These are phyloP conservation scores for Inga laurina DNA, from an alignment of 306 rosid species.

Conservation along the genomic window DNA sequence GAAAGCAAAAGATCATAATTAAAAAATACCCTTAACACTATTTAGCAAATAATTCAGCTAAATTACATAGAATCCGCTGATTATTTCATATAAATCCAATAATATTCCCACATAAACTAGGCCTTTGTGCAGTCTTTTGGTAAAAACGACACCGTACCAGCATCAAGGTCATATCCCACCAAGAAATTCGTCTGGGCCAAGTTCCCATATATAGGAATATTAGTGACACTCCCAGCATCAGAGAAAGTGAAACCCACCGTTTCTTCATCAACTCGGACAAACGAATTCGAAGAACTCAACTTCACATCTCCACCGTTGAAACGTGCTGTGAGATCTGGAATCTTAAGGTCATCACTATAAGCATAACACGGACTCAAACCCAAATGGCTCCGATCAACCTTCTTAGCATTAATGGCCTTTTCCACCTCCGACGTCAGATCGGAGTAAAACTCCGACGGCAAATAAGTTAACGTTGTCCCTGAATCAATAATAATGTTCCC, in stretches of 20 bases:
- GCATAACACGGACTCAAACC: slow-evolving; percentile 42
- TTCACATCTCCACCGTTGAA: slow-evolving; percentile 55
- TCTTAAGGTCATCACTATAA: background rate
- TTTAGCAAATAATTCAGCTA: background rate
- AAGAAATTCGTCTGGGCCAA: slow-evolving; percentile 50
- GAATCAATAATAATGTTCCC: slow-evolving; percentile 54
- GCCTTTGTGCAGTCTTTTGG: slow-evolving; percentile 35
- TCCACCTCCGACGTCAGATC: slow-evolving; percentile 29
- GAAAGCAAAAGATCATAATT: background rate
- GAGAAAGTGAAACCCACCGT: slow-evolving; percentile 43
- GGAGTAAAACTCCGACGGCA: slow-evolving; percentile 32
- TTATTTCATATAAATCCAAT: background rate
- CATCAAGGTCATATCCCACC: slow-evolving; percentile 49
- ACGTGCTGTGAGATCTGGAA: background rate
- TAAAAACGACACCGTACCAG: slow-evolving; percentile 37
- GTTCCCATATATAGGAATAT: slow-evolving; percentile 47
- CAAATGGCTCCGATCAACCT: slow-evolving; percentile 33
- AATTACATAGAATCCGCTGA: background rate
- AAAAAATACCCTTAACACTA: background rate
- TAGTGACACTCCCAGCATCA: background rate
- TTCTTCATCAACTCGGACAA: slow-evolving; percentile 29
- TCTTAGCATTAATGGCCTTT: slow-evolving; percentile 19
- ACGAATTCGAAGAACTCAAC: slow-evolving; percentile 39
- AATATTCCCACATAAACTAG: background rate
- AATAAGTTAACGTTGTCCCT: slow-evolving; percentile 48